Percentiles rank a stretch among this genome's conserved stretches.
These are phyloP conservation scores for Ogataea wickerhamii DNA, from an alignment of 805 yeast genomes.

Conservation along the genomic window DNA sequence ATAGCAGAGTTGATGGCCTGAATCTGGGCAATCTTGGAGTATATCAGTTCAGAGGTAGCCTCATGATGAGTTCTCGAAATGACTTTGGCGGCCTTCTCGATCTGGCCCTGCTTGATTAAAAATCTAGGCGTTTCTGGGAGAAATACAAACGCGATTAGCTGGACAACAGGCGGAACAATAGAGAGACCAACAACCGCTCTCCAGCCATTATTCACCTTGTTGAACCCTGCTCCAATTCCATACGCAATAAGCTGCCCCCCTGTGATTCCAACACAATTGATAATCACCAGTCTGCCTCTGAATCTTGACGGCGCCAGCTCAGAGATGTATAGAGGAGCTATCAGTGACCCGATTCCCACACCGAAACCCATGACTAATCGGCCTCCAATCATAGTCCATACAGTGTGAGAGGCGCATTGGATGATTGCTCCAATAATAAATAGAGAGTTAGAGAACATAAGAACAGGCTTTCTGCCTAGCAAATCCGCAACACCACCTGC, in stretches of 20 bases:
- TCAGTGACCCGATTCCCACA: slow-evolving; percentile 90
- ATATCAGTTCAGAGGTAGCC: slow-evolving; percentile 61
- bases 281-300: slow-evolving; percentile 86
- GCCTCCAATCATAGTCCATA: slow-evolving; percentile 92
- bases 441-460: slow-evolving; percentile 76
- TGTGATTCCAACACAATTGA: slow-evolving; percentile 86
- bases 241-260: slow-evolving; percentile 95
- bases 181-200: slow-evolving; percentile 87
- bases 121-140: slow-evolving; percentile 96
- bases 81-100: slow-evolving; percentile 64
- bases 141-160: slow-evolving; percentile 71
- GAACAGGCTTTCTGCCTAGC: slow-evolving; percentile 79
- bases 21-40: slow-evolving; percentile 66
- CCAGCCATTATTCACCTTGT: slow-evolving; percentile 80
- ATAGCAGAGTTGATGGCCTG: slow-evolving; percentile 42
- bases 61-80: slow-evolving; percentile 58
- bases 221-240: slow-evolving; percentile 86
- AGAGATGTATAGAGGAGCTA: slow-evolving; percentile 89
- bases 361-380: slow-evolving; percentile 94
- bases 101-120: slow-evolving; percentile 66
- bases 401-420: slow-evolving; percentile 75
- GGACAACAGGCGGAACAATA: slow-evolving; percentile 79
- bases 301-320: slow-evolving; percentile 91
- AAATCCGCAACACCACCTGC: slow-evolving; percentile 84
- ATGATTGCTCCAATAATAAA: slow-evolving; percentile 82